Conservation (phyloP, 768 basidiomycete genomes). For the Amanita polypyramis region DNA sequence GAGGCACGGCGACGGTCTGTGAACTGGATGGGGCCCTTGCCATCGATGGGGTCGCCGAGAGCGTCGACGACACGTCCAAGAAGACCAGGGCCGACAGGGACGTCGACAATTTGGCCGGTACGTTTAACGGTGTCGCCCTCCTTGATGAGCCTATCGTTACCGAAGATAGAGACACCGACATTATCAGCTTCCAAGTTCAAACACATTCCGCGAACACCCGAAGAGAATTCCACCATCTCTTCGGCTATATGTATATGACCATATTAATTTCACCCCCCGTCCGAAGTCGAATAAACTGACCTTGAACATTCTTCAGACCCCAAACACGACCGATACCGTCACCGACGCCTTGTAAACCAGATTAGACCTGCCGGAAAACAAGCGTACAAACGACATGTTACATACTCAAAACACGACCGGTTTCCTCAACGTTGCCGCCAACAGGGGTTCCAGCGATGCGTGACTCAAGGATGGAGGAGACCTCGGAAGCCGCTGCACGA, state of each 20-base stretch:
- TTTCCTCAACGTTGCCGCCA: slow-evolving; percentile 96
- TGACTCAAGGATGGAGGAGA: slow-evolving; percentile 97
- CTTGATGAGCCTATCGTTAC: slow-evolving; percentile 96
- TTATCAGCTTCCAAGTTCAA: slow-evolving; percentile 99
- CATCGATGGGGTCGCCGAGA: slow-evolving; percentile 99
- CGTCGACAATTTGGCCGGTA: slow-evolving; percentile 99
- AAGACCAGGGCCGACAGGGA: slow-evolving; percentile 94
- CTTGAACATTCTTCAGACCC: slow-evolving; percentile 98
- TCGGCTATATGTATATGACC: slow-evolving; percentile 49
- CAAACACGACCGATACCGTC: slow-evolving; percentile 99
- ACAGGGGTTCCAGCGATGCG: slow-evolving; percentile 90
- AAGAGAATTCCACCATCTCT: slow-evolving; percentile 99
- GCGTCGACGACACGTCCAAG: slow-evolving; percentile 99
- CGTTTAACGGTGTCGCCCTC: slow-evolving; percentile 99
- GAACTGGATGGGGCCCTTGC: slow-evolving; percentile 94
- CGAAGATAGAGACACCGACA: slow-evolving; percentile 99
- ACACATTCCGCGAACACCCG: slow-evolving; percentile 99
- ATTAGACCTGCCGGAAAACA: not conserved
- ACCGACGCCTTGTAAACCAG: slow-evolving; percentile 68
- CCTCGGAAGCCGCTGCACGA: slow-evolving; percentile 87
- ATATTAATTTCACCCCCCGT: slow-evolving; percentile 7
- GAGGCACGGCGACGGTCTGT: slow-evolving; percentile 94
- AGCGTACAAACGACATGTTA: slow-evolving; percentile 12
- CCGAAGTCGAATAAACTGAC: slow-evolving; percentile 28
- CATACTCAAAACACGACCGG: slow-evolving; percentile 96